These are phyloP conservation scores for Sugiyamaella qingdaonensis DNA, from an alignment of 805 yeast species.

Conservation along the genomic window DNA sequence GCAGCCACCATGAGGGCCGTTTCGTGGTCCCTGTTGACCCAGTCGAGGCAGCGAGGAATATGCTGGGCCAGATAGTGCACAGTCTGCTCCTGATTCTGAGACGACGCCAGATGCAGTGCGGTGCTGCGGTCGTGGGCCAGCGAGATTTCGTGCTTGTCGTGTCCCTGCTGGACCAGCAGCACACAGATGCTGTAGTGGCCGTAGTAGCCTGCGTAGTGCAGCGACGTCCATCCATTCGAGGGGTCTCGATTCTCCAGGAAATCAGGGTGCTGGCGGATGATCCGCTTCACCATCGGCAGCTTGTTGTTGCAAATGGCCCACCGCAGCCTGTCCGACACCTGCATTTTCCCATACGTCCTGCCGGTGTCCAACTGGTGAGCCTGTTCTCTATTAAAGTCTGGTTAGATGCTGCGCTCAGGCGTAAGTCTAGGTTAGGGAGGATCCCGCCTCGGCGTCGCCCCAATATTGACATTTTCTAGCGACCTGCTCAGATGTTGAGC, in stretches of 20 bases:
- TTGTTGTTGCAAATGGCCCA: slow-evolving; percentile 62
- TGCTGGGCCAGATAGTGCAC: slow-evolving; percentile 69
- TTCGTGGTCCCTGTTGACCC: slow-evolving; percentile 45
- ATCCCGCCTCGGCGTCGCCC: neutral
- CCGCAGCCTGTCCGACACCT: slow-evolving; percentile 52
- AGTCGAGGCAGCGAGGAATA: slow-evolving; percentile 54
- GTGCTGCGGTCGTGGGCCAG: slow-evolving; percentile 55
- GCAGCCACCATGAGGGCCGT: slow-evolving; percentile 63
- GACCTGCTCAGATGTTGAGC: neutral
- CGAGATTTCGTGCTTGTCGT: slow-evolving; percentile 48
- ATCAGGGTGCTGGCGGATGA: slow-evolving; percentile 65
- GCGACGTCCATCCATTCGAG: slow-evolving; percentile 71
- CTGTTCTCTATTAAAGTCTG: neutral
- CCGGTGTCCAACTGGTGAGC: neutral
- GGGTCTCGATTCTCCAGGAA: slow-evolving; percentile 67
- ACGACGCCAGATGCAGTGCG: slow-evolving; percentile 66
- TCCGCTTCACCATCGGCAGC: slow-evolving; percentile 55
- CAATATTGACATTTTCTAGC: no score
- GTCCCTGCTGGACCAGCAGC: slow-evolving; percentile 49
- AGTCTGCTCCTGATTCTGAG: slow-evolving; percentile 63
- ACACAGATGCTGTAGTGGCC: slow-evolving; percentile 69
- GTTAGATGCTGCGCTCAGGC: no score
- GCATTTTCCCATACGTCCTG: slow-evolving; percentile 4
- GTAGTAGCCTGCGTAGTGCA: slow-evolving; percentile 74
- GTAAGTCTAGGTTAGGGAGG: neutral